Base-by-base conservation (phyloP, 768 basidiomycete genomes). In the Phaeotremella skinneri region DNA sequence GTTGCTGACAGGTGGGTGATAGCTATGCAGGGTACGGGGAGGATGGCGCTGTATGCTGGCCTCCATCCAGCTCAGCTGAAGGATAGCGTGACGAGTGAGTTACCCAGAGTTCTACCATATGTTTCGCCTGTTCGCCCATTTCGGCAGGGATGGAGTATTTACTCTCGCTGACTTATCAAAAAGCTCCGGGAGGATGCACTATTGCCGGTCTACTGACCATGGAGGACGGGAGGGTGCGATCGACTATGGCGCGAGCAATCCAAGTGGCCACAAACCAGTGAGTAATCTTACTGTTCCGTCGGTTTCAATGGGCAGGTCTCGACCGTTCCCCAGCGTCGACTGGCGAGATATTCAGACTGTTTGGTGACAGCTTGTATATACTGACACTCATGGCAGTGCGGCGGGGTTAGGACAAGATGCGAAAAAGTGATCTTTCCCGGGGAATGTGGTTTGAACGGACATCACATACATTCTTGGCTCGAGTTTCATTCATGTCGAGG, bases 1-100 rank as follows among this genome's bases (percentile, higher is more conserved):
- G 32, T 43, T 20, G 20, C 32, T 31, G 34, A 37, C 20, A 41
- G 27, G 17, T 75, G 6, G 20, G 23, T 45, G 13, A 14, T 45
- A 97, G 93, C 91, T 26, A 78, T 99, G 58, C 94, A 98, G 81
- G 96, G 96, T 26, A 88, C 96, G 0, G 96, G 94, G 34, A 84
- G 93, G 42, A 98, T 98, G 96, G 86, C 87, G 2, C 82, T 98
- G 1, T 87, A 92, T 72, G 83, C 84, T 0, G 88, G 87, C n/a
- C 80, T 85, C 2, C 96, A 98, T 76, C 96, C 96, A 6, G 92
- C 96, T 3, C 90, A 91, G 68, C 86, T 99, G 67, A 97, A 97
- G 76, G 96, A 99, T 77, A 86, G 91, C 3, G 96, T 99, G 2
- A 97, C 96, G 11, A 99, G 94, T 91, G 70, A 68, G 89, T 66